Base-by-base conservation (phyloP, 805 yeast genomes). In the Kluyveromyces wickerhamii region DNA sequence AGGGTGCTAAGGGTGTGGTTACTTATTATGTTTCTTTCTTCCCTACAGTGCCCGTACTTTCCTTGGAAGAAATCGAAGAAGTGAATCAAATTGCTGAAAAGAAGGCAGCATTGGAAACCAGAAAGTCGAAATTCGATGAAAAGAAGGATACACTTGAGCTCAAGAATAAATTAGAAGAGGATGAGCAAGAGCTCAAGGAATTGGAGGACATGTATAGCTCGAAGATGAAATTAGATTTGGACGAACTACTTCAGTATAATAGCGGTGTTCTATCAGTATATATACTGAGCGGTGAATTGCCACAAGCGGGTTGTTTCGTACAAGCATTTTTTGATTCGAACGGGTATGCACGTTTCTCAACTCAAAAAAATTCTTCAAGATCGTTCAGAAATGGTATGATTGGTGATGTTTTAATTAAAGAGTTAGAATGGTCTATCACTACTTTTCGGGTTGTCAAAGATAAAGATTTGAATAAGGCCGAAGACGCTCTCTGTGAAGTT, bases 1-100 rank as follows among this genome's bases (percentile, higher is more conserved):
- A 77, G 49, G 86, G 89, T n/a, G 75, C 92, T 21, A 82, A 80
- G 64, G 98, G 98, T 55, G 60, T 69, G 16, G 66, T 92, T 21
- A 69, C 74, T 4, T 92, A 85, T 57, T 67, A 75, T 4, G 63
- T 83, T 37, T 73, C 94, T 2, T 92, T 89, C 66, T 88, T 76
- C 62, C 98, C 98, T 21, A 62, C 79, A 9, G 57, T 81, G 35
- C 85, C 88, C 6, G 80, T 88, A n/a, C 67, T 77, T 63, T 73
- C 85, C 23, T 77, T 86, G 27, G 79, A 76, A 36, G 95, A 86
- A 44, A 64, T 74, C 27, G 67, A 64, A 38, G 87, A 77, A 47
- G 74, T 70, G 34, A 68, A 66, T 41, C 62, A 66, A 34, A 62
- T 60, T 19, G 54, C 57, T 33, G 65, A 55, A 35, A 59, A 62